Evolutionary conservation across 352 stramenopile genomes (phyloP).

Genomic region (Aphanomyces stellatus): DNA sequence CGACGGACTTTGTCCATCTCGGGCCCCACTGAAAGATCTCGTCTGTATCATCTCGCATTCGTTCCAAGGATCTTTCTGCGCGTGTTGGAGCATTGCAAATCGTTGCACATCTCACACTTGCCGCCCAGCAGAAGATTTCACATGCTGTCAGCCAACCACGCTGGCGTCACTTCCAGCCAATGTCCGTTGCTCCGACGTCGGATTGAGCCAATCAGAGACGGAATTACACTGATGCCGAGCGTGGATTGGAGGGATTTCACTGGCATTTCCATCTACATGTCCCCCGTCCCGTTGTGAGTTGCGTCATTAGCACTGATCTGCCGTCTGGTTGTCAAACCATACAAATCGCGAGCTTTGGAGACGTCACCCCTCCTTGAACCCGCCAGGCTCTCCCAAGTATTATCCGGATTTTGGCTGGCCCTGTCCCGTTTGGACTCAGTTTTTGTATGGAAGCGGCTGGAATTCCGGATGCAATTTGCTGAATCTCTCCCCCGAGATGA

Average conservation of each 20-base stretch:
- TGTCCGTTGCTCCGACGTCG: not conserved
- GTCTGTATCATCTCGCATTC: no score
- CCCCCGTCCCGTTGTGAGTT: not conserved
- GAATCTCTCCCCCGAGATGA: no score
- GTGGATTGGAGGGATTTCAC: not conserved
- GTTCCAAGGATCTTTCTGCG: not conserved
- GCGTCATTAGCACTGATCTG: not conserved
- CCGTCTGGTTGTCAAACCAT: not conserved
- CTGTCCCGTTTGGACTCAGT: not conserved
- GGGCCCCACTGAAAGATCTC: no score
- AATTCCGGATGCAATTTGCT: no score
- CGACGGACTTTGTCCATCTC: no score
- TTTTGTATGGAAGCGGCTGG: not conserved
- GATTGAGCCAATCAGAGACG: not conserved
- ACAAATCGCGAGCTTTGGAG: not conserved
- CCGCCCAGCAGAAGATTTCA: no score
- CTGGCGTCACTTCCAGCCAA: not conserved
- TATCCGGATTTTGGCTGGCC: not conserved
- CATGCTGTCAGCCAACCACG: not conserved
- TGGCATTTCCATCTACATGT: not conserved
- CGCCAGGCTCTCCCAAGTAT: not conserved
- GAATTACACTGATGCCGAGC: not conserved
- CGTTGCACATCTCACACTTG: constrained; percentile 2
- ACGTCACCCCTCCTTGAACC: not conserved
- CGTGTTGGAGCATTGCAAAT: not conserved